Base-by-base conservation (phyloP, 257 asterid genomes). In the Mentha longifolia region DNA sequence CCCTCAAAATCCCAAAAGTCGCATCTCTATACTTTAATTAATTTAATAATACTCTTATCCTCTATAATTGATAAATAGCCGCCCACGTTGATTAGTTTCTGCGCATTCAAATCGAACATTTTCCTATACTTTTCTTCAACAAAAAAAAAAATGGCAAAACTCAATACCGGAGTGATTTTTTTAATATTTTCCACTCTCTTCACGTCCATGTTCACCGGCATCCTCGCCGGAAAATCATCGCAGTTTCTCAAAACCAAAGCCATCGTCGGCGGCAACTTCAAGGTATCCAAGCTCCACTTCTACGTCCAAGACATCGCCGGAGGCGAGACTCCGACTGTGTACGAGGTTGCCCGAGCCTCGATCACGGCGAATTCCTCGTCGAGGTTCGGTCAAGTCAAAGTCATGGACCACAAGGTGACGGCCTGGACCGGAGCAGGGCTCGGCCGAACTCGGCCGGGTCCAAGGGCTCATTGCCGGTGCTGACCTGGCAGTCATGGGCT, bases 331-430 rank as follows among this genome's bases (percentile, higher is more conserved):
- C 17, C 50, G 8, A 74, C 83, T 0, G 83, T 74, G 1, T 79
- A 61, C 67, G 86, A 79, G 70, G 83, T 84, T 6, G 89, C 85
- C 0, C 79, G 70, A 0, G 76, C 84, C 3, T 67, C 79, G 15
- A 68, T 81, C 65, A 77, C 86, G 2, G 8, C 80, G 1, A 63
- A 35, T 0, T 84, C 84, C 1, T 0, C 55, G 0, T 64, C 86
- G 0, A 1, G 45, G 5, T 84, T 84, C 33, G 89, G 86, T 0
- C 77, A 55, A 5, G 74, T 84, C 16, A 15, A 70, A 0, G 89
- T 72, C 28, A 4, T 81, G 47, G 86, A 84, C 41, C 83, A 76
- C 55, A 59, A 65, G 20, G 42, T 84, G 5, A 84, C 88, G 1
- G 70, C 73, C 0, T n/a, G 79, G 19, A 61, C 81, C 89, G 0